phyloP scores from a whole-genome alignment of 225 moss, liverwort and hornwort species.

The Bryoerythrophyllum caledonicum region DNA sequence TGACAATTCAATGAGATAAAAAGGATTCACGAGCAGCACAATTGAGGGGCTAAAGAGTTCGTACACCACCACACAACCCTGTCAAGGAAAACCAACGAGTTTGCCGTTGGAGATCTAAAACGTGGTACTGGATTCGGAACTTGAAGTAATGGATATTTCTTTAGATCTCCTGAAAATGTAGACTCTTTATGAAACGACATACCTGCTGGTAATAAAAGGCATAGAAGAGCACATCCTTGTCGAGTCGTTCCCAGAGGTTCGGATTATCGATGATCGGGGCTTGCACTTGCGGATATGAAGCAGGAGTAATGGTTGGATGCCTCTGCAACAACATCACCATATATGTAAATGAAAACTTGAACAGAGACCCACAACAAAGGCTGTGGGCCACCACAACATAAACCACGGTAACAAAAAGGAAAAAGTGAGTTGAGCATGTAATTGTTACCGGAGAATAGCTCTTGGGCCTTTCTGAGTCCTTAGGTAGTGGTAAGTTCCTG shows the following conservation, averaged over 20 bases:
- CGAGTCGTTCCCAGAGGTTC: slow-evolving; percentile 88
- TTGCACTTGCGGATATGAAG: slow-evolving; percentile 86
- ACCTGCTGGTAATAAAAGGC: slow-evolving; percentile 99
- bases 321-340: slow-evolving; percentile 58
- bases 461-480: slow-evolving; percentile 95
- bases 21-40: not conserved
- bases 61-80: slow-evolving; percentile 3
- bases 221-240: slow-evolving; percentile 96
- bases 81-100: not conserved
- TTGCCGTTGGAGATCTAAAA: not conserved
- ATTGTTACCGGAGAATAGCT: slow-evolving; percentile 80
- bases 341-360: slow-evolving; percentile 17
- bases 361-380: slow-evolving; percentile 5
- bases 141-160: not conserved
- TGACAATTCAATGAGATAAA: slow-evolving; percentile 13
- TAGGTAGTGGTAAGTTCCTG: slow-evolving; percentile 78
- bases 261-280: slow-evolving; percentile 93
- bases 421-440: not conserved
- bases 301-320: slow-evolving; percentile 72
- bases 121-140: not conserved
- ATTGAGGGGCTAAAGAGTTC: not conserved
- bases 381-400: not conserved
- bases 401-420: slow-evolving; percentile 14
- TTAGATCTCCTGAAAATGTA: not conserved
- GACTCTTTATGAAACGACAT: not conserved